Conservation (phyloP, 2,329 filamentous ascomycete genomes). For the Amphichorda felina region DNA sequence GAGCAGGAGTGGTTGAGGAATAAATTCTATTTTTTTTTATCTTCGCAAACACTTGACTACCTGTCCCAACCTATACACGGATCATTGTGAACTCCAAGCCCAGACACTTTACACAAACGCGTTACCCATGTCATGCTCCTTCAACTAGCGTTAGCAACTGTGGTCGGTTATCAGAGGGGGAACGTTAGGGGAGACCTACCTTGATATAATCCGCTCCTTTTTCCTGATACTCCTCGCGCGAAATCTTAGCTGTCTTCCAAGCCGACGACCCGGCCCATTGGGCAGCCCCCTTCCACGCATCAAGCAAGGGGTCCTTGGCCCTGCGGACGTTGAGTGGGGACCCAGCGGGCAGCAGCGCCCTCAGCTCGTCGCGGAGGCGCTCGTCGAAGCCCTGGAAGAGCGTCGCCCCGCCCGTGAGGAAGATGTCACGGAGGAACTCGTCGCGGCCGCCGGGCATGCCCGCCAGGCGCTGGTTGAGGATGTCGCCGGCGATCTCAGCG, state of each 20-base stretch:
- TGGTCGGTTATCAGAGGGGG: background rate
- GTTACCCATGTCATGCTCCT: conserved; percentile 59
- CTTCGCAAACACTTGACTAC: too few relatives aligned
- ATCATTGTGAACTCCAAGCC: too few relatives aligned
- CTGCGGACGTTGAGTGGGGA: conserved; percentile 57
- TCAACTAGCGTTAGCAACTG: conserved; percentile 1
- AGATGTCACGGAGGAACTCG: conserved; percentile 72
- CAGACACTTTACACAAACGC: conserved; percentile 30
- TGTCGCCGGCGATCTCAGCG: conserved; percentile 82
- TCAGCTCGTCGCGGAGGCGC: conserved; percentile 60
- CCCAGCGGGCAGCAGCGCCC: conserved; percentile 58
- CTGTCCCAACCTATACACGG: too few relatives aligned
- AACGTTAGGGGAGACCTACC: conserved; percentile 29
- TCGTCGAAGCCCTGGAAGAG: conserved; percentile 82
- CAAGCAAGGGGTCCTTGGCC: conserved; percentile 65
- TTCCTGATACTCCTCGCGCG: conserved; percentile 74
- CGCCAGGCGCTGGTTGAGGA: conserved; percentile 70
- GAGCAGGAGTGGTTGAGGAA: too few relatives aligned
- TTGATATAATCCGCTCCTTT: conserved; percentile 93
- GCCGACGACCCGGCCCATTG: conserved; percentile 58
- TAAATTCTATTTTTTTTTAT: too few relatives aligned
- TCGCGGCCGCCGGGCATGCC: conserved; percentile 44
- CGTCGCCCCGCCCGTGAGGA: conserved; percentile 88
- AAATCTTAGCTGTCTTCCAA: conserved; percentile 56
- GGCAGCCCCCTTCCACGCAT: conserved; percentile 91